Percentiles rank a stretch among this genome's conserved stretches.
phyloP scores from a whole-genome alignment of 2,329 filamentous ascomycete genomes.

The Fusarium odoratissimum region DNA sequence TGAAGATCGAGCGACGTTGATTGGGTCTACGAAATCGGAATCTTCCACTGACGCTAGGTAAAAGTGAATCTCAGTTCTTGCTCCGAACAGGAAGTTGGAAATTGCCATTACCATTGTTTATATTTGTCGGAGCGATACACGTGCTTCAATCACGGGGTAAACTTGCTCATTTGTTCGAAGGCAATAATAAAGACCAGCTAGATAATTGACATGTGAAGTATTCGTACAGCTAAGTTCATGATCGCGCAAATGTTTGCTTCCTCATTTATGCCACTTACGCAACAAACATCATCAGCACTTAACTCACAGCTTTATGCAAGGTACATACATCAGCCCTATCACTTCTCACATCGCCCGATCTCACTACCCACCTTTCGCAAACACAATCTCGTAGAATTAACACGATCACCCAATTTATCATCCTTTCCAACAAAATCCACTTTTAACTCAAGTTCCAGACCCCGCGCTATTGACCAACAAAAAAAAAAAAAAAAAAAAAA shows the following conservation, averaged over 20 bases:
- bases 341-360: background rate
- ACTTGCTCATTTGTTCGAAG: background rate
- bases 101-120: background rate
- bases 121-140: background rate
- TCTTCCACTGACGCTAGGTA: background rate
- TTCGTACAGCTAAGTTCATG: too few species aligned
- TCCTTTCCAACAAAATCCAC: background rate
- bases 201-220: too few species aligned
- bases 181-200: too few species aligned
- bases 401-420: too few species aligned
- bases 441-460: background rate
- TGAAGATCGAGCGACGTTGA: background rate
- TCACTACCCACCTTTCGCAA: background rate
- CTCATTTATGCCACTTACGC: background rate
- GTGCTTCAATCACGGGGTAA: background rate
- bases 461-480: background rate
- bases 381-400: background rate
- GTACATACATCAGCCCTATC: conserved; percentile 11
- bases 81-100: background rate
- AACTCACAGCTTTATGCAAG: background rate
- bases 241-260: background rate
- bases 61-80: background rate
- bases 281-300: background rate
- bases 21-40: background rate
- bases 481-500: too few species aligned